A percentile compares a stretch with the other conserved stretches of the same genome.
These are phyloP conservation scores for Blastocystis sp. DNA, from an alignment of 352 stramenopile species.

Conservation along the genomic window DNA sequence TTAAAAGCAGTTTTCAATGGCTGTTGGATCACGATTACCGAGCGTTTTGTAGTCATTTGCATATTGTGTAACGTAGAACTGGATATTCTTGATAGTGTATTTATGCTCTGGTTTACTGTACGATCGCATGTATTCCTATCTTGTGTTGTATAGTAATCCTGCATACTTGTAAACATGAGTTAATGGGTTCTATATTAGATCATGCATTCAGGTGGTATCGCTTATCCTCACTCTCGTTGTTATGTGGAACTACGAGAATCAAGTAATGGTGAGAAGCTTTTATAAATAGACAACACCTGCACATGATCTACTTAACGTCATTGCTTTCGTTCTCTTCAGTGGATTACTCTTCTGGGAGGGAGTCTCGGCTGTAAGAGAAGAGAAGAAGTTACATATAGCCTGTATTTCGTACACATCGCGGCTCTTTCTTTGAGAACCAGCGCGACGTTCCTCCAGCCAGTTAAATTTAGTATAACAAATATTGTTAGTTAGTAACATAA, in stretches of 20 bases:
- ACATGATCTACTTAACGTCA: background rate
- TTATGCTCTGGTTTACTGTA: background rate
- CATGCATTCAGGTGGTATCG: background rate
- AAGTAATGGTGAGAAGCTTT: background rate
- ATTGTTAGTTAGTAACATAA: slow-evolving; percentile 28
- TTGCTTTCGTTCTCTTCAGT: slow-evolving; percentile 42
- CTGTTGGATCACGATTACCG: background rate
- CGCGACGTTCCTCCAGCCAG: background rate
- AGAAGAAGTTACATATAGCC: background rate
- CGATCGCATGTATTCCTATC: background rate
- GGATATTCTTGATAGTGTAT: background rate
- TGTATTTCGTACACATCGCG: slow-evolving; percentile 19
- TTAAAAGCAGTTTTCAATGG: background rate
- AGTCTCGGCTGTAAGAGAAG: background rate
- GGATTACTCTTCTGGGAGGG: slow-evolving; percentile 27
- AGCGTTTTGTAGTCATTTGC: background rate
- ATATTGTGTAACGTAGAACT: background rate
- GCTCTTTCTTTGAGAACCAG: slow-evolving; percentile 22
- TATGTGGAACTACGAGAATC: slow-evolving; percentile 37
- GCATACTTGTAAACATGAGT: background rate
- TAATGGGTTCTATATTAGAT: background rate
- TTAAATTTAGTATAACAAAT: background rate
- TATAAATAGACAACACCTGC: background rate
- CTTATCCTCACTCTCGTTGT: background rate
- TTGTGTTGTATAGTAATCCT: slow-evolving; percentile 4